phyloP scores from a whole-genome alignment of 495 filamentous ascomycete genomes.

The Aspergillus coremiiformis region DNA sequence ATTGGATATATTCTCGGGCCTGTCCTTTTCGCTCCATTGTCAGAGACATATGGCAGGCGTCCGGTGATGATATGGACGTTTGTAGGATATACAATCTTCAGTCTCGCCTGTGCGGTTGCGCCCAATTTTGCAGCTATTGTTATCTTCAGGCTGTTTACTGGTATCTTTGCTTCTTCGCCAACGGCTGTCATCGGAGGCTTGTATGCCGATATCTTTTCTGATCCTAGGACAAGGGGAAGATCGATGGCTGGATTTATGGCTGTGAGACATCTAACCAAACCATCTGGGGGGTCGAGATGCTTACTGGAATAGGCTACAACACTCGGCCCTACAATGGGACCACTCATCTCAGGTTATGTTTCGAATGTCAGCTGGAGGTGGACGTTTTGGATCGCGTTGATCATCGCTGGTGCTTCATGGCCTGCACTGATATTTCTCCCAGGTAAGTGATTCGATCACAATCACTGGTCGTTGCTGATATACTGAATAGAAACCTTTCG shows the following conservation, averaged over 20 bases:
- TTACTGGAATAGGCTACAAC: neutral
- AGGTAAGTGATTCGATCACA: no score
- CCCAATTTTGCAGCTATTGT: neutral
- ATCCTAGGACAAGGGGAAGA: neutral
- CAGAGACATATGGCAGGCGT: neutral
- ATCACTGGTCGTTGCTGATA: no score
- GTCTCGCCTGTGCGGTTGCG: neutral
- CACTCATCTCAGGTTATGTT: neutral
- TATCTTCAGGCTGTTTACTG: neutral
- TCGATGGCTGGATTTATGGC: no score
- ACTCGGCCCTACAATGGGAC: neutral
- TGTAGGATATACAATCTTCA: neutral
- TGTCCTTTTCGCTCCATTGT: neutral
- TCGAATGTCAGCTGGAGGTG: neutral
- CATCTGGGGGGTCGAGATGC: no score
- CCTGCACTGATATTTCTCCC: neutral
- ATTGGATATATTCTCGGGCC: neutral
- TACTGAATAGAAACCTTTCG: no score
- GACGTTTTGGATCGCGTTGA: neutral
- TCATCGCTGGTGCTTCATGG: neutral
- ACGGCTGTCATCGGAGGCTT: neutral
- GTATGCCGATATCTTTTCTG: neutral
- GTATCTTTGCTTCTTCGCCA: neutral
- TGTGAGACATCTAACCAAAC: no score
- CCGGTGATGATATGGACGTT: neutral